Conservation (phyloP, 345 rosid genomes). For the Aquilaria sinensis region DNA sequence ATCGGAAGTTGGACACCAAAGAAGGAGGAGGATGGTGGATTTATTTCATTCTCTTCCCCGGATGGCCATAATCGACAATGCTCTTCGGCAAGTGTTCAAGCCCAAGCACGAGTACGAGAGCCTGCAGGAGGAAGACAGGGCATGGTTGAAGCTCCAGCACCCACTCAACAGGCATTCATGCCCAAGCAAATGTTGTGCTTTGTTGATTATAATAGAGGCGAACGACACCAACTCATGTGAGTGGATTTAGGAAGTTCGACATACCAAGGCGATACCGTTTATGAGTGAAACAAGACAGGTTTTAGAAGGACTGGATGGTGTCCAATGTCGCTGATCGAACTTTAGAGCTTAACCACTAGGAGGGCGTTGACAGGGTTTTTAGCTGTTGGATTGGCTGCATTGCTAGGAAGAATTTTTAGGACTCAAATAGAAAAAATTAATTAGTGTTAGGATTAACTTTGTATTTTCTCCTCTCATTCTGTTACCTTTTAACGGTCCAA, state of each 20-base stretch:
- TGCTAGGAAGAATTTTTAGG: too few relatives aligned
- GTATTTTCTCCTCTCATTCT: too few relatives aligned
- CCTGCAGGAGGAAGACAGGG: slow-evolving; percentile 41
- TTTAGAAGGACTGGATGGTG: slow-evolving; percentile 80
- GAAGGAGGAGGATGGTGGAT: too few relatives aligned
- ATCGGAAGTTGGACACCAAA: too few relatives aligned
- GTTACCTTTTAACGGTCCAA: slow-evolving; percentile 58
- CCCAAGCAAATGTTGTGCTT: slow-evolving; percentile 33
- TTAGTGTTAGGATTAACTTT: too few relatives aligned
- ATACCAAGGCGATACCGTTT: slow-evolving; percentile 55
- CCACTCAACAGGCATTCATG: slow-evolving; percentile 6
- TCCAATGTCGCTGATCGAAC: slow-evolving; percentile 56
- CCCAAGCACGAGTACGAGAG: slow-evolving; percentile 8
- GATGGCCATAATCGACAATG: slow-evolving; percentile 42
- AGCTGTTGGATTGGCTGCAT: too few relatives aligned
- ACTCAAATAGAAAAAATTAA: too few relatives aligned
- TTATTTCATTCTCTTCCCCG: too few relatives aligned
- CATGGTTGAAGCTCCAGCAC: slow-evolving; percentile 36
- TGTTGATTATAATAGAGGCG: slow-evolving; percentile 79
- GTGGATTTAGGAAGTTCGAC: slow-evolving; percentile 57
- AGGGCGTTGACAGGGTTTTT: too few relatives aligned
- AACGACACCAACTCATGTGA: slow-evolving; percentile 48
- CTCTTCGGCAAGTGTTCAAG: slow-evolving; percentile 46
- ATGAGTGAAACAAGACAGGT: slow-evolving; percentile 51
- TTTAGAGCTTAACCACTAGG: too few relatives aligned